A percentile compares a stretch with the other conserved stretches of the same genome.
phyloP scores from a whole-genome alignment of 345 rosid species.

The Populus tremula region DNA sequence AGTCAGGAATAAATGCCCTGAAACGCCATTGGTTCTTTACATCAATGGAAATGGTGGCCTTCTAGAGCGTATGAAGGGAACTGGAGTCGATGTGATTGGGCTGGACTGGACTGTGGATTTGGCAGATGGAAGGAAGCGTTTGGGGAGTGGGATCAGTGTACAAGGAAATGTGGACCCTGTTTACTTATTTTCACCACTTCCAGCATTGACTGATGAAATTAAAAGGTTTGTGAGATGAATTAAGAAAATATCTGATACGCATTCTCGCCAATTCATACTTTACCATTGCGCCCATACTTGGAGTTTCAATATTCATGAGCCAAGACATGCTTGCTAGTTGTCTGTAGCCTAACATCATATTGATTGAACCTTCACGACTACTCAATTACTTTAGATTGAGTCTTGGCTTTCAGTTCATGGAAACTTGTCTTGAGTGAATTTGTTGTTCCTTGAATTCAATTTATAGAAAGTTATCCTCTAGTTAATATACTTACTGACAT shows the following conservation, averaged over 20 bases:
- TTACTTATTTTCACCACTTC: slow-evolving; percentile 68
- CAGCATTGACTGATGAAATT: slow-evolving; percentile 78
- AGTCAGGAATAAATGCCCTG: slow-evolving; percentile 70
- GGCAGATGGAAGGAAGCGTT: slow-evolving; percentile 80
- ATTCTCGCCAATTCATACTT: not conserved
- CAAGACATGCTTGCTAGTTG: not conserved
- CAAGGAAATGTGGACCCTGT: slow-evolving; percentile 97
- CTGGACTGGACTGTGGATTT: slow-evolving; percentile 97
- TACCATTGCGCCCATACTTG: not conserved
- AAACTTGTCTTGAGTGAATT: not conserved
- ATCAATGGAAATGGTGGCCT: slow-evolving; percentile 95
- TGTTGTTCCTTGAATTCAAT: not conserved
- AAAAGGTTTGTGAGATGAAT: slow-evolving; percentile 40
- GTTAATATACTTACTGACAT: not conserved
- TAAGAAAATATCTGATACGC: not conserved
- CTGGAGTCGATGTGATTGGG: slow-evolving; percentile 89
- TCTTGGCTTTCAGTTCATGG: not conserved
- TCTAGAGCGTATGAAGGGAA: slow-evolving; percentile 84
- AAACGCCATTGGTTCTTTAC: slow-evolving; percentile 81
- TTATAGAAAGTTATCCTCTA: not conserved
- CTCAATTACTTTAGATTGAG: not conserved
- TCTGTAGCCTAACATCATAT: not conserved
- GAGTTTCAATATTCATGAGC: not conserved
- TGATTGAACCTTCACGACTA: not conserved
- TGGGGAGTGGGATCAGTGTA: slow-evolving; percentile 62